Base-by-base conservation (phyloP, 208 protist species). In the Leishmania tropica region DNA sequence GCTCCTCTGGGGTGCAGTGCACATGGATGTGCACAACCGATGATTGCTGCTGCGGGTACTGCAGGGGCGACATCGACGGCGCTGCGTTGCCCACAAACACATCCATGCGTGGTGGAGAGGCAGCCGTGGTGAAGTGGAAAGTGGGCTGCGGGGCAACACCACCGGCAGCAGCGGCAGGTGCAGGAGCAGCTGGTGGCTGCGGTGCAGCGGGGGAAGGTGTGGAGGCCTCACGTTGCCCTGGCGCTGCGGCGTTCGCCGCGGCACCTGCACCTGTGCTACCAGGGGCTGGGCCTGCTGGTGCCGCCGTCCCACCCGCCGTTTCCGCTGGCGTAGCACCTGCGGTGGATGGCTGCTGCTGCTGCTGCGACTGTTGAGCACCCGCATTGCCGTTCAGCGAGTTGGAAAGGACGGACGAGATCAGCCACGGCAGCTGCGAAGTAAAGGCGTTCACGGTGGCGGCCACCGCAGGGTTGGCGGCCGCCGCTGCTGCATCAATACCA, bases 21-120 rank as follows among this genome's bases (percentile, higher is more conserved):
- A 97, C 85, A 70, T 97, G 94, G 68, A 97, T 53, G 79, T 94
- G 87, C n/a, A 96, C 75, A 1, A 89, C 83, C 5, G 84, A 70
- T 15, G 85, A 13, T n/a, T 65, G 58, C 68, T 56, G 40, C 53
- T 81, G 72, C 75, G 42, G 48, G 15, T 60, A 28, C 31, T 72
- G 79, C 17, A 2, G 85, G 28, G n/a, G 76, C 72, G 76, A 80
- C 62, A 71, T 47, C 45, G 21, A 47, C 53, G 53, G 53, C 35
- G 54, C n/a, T 62, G 74, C 13, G 13, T 35, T 60, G 48, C 48
- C 48, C 31, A 76, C 31, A 60, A 76, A 54, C 17, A 76, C 72
- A 17, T 56, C 72, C 45, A 76, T 21, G 40, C 42, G 62, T 47
- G 81, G n/a, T 24, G 75, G 56, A 15, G 60, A 37, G 35, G 64